Conservation (phyloP, 2,329 filamentous ascomycete species). For the Orbilia brochopaga region DNA sequence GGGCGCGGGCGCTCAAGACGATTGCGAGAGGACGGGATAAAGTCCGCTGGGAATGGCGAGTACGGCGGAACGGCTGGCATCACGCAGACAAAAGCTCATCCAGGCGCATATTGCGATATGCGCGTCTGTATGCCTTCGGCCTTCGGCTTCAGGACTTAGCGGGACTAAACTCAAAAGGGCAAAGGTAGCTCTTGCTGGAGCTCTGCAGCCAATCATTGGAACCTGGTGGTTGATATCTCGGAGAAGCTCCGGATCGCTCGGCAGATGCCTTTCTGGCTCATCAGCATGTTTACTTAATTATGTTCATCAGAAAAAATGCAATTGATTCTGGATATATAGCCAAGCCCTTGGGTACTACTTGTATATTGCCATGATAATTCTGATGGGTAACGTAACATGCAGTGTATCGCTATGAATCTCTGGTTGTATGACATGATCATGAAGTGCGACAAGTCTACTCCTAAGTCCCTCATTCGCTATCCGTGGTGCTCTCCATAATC, state of each 20-base stretch:
- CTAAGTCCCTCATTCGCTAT: conserved; percentile 11
- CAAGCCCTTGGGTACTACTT: too few species aligned
- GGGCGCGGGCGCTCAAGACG: neutral
- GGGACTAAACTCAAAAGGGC: conserved; percentile 27
- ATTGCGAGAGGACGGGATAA: neutral
- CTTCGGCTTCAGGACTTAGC: neutral
- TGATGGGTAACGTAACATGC: too few species aligned
- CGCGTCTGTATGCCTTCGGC: too few species aligned
- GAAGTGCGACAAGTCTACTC: too few species aligned
- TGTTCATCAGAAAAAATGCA: neutral
- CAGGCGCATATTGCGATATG: too few species aligned
- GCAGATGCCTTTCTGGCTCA: neutral
- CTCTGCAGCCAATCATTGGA: conserved; percentile 17
- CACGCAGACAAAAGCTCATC: too few species aligned
- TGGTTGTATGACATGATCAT: too few species aligned
- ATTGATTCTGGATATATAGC: too few species aligned
- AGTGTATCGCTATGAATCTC: too few species aligned
- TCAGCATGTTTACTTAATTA: neutral
- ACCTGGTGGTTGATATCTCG: conserved; percentile 1
- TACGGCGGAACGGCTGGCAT: neutral
- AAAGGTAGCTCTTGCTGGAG: neutral
- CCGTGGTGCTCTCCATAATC: conserved; percentile 53
- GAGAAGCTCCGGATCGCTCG: conserved; percentile 16
- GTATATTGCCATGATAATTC: too few species aligned
- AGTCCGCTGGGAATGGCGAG: neutral